Base-by-base conservation (phyloP, 768 basidiomycete genomes). In the Suillus paluster region DNA sequence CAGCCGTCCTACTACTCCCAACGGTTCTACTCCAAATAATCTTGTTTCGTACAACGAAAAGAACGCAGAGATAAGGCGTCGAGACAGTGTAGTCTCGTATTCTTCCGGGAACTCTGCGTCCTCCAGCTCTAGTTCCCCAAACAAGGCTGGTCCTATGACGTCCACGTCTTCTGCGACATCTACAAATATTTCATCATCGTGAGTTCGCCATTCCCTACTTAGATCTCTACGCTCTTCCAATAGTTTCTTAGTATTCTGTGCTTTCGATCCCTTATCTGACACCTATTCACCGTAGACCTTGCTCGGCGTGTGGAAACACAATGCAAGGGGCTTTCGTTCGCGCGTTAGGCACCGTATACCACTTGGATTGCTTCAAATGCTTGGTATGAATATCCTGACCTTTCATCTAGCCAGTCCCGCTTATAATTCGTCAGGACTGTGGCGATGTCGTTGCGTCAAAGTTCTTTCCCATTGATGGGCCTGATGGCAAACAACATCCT, bases 291-390 rank as follows among this genome's bases (percentile, higher is more conserved):
- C 30, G 15, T 36, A 92, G 91, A 67, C 81, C 84, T 75, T 94
- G 92, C 70, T 86, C 88, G 27, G 85, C 92, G 14, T 93, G 92
- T 70, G 88, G 87, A 44, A 88, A 89, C 71, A 77, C 86, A 42
- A 92, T 98, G 87, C 90, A 95, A 63, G 97, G 97, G 14, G 95
- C 96, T 52, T 99, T 98, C 77, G 97, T 99, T 39, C 86, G 97
- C 62, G 97, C 97, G 1, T 81, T 99, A 57, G 90, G 92, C 61
- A 91, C 92, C 0, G 94, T 98, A 25, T 99, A 89, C 73, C 97
- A 99, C 76, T 77, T 99, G n/a, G 92, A 93, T 68, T 99, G 97
- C 80, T 99, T 99, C 85, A 92, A 93, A 71, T 99, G 97, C 83
- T 85, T 94, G 85, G 97, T 97, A 69, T 67, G 91, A 79, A 21